phyloP scores from a whole-genome alignment of 495 filamentous ascomycete species.

The Aspergillus ostianus region DNA sequence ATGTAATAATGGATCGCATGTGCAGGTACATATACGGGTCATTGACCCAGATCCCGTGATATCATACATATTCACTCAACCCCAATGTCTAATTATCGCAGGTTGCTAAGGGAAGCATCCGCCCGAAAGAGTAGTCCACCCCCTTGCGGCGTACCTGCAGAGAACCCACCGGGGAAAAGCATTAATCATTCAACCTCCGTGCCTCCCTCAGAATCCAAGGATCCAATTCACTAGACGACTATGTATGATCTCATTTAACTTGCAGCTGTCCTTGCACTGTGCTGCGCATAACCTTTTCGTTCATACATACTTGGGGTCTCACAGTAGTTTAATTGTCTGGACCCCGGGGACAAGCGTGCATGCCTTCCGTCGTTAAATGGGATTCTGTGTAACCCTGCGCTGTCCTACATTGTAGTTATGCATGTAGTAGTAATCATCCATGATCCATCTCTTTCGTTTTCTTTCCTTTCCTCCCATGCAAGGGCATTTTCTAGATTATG shows the following conservation, averaged over 20 bases:
- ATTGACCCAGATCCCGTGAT: too few relatives aligned
- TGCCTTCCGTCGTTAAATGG: neutral
- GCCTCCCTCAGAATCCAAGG: neutral
- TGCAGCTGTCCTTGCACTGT: constrained; percentile 22
- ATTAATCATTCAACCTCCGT: too few relatives aligned
- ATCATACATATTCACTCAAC: too few relatives aligned
- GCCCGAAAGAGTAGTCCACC: neutral
- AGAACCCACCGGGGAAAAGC: neutral
- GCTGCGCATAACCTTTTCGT: constrained; percentile 2
- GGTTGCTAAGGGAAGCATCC: neutral
- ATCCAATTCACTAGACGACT: neutral
- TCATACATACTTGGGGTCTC: neutral
- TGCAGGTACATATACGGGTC: neutral
- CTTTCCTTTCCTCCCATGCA: neutral
- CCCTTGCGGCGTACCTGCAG: constrained; percentile 25
- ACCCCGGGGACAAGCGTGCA: neutral
- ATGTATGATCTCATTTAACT: constrained; percentile 8
- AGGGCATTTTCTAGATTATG: constrained; percentile 9
- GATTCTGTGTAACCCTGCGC: constrained; percentile 2
- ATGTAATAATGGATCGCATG: neutral
- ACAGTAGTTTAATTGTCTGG: neutral
- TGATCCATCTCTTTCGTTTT: neutral
- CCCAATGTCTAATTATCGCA: neutral
- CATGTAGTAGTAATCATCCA: neutral
- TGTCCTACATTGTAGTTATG: neutral